These are phyloP conservation scores for Ogataea siamensis DNA, from an alignment of 805 yeast genomes.

Conservation along the genomic window DNA sequence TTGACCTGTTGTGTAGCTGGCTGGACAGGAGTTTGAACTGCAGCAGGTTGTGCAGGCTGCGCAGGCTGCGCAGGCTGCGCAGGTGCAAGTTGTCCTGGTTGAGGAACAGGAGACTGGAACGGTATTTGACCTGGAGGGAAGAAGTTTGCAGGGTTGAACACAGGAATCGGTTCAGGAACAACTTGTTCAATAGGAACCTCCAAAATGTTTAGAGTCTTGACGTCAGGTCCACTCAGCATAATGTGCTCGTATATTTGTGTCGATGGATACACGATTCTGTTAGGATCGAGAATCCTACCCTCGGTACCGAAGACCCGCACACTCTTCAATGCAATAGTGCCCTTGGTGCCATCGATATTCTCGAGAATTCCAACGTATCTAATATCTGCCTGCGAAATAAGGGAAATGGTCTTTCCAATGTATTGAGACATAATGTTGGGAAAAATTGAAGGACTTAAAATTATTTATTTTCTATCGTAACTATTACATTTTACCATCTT, in stretches of 20 bases:
- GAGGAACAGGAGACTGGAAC: constrained; percentile 11
- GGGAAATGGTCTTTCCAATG: constrained; percentile 84
- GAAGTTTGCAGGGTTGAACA: constrained; percentile 23
- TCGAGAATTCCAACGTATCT: constrained; percentile 89
- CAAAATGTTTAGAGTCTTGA: constrained; percentile 81
- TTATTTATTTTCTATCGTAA: constrained; percentile 4
- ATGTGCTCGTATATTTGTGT: constrained; percentile 69
- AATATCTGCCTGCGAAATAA: constrained; percentile 74
- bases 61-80: no score
- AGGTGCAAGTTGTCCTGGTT: constrained; percentile 18
- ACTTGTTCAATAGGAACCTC: constrained; percentile 68
- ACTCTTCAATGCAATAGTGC: constrained; percentile 78
- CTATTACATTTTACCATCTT: constrained; percentile 30
- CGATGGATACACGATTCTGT: constrained; percentile 69
- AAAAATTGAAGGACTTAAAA: constrained; percentile 1
- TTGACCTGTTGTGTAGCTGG: neutral
- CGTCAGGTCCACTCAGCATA: constrained; percentile 88
- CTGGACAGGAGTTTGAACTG: neutral
- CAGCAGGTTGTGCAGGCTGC: no score
- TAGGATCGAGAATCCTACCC: constrained; percentile 73
- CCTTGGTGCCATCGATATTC: constrained; percentile 82
- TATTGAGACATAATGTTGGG: constrained; percentile 71
- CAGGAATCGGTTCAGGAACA: constrained; percentile 47
- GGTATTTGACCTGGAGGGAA: constrained; percentile 23
- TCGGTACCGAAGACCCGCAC: constrained; percentile 91